Conservation (phyloP, 768 basidiomycete genomes). For the Rossbeevera mucosa region DNA sequence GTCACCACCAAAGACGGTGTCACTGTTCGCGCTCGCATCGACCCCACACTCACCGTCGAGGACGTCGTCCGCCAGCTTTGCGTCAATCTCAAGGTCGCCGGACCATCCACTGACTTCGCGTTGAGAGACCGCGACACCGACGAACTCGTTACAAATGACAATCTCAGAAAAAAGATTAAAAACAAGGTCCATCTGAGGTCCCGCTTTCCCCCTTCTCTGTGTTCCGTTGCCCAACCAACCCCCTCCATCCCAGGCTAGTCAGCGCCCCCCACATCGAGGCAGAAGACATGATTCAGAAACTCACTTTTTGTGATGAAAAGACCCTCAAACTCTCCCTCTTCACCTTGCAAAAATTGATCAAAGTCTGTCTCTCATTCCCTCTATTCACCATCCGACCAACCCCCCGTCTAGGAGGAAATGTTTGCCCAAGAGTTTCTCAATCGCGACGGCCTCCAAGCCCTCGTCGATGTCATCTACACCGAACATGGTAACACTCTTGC, state of each 20-base stretch:
- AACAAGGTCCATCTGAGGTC: slow-evolving; percentile 76
- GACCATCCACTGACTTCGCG: slow-evolving; percentile 67
- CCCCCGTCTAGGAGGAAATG: slow-evolving; percentile 61
- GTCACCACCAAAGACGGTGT: slow-evolving; percentile 73
- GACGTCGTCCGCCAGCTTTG: slow-evolving; percentile 84
- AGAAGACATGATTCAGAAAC: slow-evolving; percentile 67
- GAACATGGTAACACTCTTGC: slow-evolving; percentile 82
- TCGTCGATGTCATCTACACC: slow-evolving; percentile 63
- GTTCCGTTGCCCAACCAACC: neutral
- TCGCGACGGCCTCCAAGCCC: slow-evolving; percentile 63
- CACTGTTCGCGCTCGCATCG: slow-evolving; percentile 79
- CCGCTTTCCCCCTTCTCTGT: slow-evolving; percentile 18
- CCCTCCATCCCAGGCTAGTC: slow-evolving; percentile 53
- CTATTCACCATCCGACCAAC: neutral
- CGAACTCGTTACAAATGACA: slow-evolving; percentile 83
- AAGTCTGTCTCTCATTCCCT: slow-evolving; percentile 40
- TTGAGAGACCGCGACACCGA: slow-evolving; percentile 73
- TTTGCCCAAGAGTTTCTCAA: slow-evolving; percentile 77
- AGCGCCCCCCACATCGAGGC: slow-evolving; percentile 79
- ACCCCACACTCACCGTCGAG: slow-evolving; percentile 76
- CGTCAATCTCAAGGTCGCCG: slow-evolving; percentile 72
- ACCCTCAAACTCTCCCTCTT: slow-evolving; percentile 66
- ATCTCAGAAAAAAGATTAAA: slow-evolving; percentile 77
- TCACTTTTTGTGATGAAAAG: slow-evolving; percentile 54
- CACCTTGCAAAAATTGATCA: slow-evolving; percentile 74